These are phyloP conservation scores for Chalciporus sp. DNA, from an alignment of 1,284 basidiomycete species.

Conservation along the genomic window DNA sequence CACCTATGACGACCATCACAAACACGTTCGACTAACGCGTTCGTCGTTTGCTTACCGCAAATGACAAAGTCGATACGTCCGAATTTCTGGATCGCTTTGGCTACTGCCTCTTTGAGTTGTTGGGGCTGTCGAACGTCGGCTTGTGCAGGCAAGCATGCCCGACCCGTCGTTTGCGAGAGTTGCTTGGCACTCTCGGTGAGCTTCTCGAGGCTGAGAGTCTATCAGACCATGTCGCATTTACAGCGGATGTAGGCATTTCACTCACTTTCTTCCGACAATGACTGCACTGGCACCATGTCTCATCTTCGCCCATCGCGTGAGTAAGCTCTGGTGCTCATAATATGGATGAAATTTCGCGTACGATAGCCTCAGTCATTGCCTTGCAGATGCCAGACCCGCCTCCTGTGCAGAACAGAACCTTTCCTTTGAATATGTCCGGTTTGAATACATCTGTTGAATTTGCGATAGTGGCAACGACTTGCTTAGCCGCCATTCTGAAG, in stretches of 20 bases:
- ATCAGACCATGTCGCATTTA: neutral
- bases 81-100: conserved; percentile 74
- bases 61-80: conserved; percentile 95
- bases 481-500: conserved; percentile 15
- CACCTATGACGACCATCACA: conserved; percentile 51
- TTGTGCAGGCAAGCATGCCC: conserved; percentile 71
- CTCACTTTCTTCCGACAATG: conserved; percentile 88
- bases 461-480: conserved; percentile 42
- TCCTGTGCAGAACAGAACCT: conserved; percentile 93
- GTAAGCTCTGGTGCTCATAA: neutral
- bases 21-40: conserved; percentile 1
- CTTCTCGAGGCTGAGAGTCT: conserved; percentile 66
- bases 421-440: conserved; percentile 84
- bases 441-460: conserved; percentile 72
- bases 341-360: conserved; percentile 37
- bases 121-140: conserved; percentile 86
- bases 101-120: conserved; percentile 76
- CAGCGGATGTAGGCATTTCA: conserved; percentile 1
- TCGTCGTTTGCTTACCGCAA: conserved; percentile 58
- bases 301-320: conserved; percentile 56
- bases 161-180: conserved; percentile 71
- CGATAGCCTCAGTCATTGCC: conserved; percentile 81
- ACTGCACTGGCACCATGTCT: conserved; percentile 79
- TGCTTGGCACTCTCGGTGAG: conserved; percentile 73
- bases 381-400: conserved; percentile 93